phyloP scores from a whole-genome alignment of 2,329 filamentous ascomycete genomes.

The Exophiala alcalophila region DNA sequence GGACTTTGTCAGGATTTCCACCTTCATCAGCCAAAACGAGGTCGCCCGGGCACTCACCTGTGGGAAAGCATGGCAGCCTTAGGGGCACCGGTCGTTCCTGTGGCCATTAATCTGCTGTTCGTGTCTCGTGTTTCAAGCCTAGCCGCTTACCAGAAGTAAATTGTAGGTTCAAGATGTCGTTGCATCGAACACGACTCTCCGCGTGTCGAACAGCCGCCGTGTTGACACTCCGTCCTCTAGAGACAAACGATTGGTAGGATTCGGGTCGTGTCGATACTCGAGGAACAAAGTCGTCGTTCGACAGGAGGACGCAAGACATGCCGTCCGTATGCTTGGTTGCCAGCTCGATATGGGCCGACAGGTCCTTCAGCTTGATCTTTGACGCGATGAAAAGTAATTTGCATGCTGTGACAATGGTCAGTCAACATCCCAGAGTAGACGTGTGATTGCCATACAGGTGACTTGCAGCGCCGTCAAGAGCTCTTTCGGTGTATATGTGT shows the following conservation, averaged over 20 bases:
- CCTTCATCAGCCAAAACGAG: background rate
- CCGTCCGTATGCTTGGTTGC: constrained; percentile 54
- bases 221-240: constrained; percentile 12
- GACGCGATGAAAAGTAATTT: constrained; percentile 32
- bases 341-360: constrained; percentile 27
- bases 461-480: constrained; percentile 10
- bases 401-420: constrained; percentile 22
- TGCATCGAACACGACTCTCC: constrained; percentile 8
- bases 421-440: background rate
- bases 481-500: constrained; percentile 32
- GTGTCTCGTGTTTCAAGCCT: background rate
- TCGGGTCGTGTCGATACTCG: constrained; percentile 54
- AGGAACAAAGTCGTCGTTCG: background rate
- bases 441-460: constrained; percentile 10
- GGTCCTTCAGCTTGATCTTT: constrained; percentile 25
- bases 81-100: constrained; percentile 77
- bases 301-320: constrained; percentile 68
- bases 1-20: constrained; percentile 6
- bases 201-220: constrained; percentile 15
- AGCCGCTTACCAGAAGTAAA: constrained; percentile 65
- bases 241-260: constrained; percentile 43
- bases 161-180: constrained; percentile 87
- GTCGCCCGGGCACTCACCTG: constrained; percentile 60
- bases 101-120: background rate
- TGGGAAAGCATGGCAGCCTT: constrained; percentile 90